phyloP scores from a whole-genome alignment of 768 basidiomycete species.

The Boletales sp. region DNA sequence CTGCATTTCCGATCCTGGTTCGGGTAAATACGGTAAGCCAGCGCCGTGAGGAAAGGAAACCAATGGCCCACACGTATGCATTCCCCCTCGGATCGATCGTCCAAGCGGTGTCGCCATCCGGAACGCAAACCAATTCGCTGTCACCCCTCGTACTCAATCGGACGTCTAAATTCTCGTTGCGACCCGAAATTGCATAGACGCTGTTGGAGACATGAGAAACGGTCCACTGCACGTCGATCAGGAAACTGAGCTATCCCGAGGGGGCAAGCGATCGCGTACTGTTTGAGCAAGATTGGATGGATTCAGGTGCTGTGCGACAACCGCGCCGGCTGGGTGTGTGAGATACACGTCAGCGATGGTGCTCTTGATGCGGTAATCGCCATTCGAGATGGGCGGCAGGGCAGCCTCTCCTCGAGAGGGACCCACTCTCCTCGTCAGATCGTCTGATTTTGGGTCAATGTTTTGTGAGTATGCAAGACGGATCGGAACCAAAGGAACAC shows the following conservation, averaged over 20 bases:
- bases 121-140: neutral
- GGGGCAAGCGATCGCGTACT: neutral
- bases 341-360: neutral
- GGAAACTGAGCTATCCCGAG: neutral
- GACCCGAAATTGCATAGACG: neutral
- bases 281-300: neutral
- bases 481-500: neutral
- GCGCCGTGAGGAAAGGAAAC: neutral
- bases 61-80: neutral
- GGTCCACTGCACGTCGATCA: neutral
- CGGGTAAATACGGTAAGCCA: neutral
- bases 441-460: neutral
- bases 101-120: neutral
- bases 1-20: constrained; percentile 2
- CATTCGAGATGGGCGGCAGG: neutral
- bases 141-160: neutral
- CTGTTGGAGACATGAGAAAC: neutral
- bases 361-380: neutral
- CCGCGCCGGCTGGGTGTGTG: neutral
- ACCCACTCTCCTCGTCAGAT: neutral
- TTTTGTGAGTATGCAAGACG: neutral
- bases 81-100: neutral
- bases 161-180: neutral
- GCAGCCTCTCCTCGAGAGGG: no score
- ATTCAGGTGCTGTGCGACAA: neutral